Base-by-base conservation (phyloP, 192 early-diverging fungal genomes). In the Gamsiella multidivaricata region DNA sequence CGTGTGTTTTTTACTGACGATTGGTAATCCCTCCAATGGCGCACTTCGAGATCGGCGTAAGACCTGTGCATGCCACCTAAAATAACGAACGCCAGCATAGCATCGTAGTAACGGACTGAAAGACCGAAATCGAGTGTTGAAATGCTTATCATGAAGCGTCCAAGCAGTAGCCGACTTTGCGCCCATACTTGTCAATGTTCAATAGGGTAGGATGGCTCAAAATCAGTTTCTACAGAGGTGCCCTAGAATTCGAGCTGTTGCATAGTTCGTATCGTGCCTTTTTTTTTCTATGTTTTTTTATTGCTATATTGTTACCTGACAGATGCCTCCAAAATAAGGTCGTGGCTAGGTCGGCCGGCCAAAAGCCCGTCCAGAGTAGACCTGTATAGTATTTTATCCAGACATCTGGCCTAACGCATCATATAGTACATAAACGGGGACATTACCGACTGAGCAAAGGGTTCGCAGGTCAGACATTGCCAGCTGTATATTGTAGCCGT, bases 381-480 rank as follows among this genome's bases (percentile, higher is more conserved):
- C 71, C 71, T 5, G 71, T 51, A 49, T 75, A 66, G 32, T 75
- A 75, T 6, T 63, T 57, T 18, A 75, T 75, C 71, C 63, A 75
- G 37, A 55, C 66, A 23, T 75, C 71, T 5, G 56, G 2, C 15
- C 63, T 57, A 17, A 75, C 63, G 71, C 2, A 75, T 63, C 71
- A 75, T 60, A 50, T 61, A 61, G 39, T 66, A 75, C 23, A 75
- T 12, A 25, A 75, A 66, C 2, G 63, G 71, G n/a, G 49, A 60
- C 22, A 75, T 54, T 26, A 66, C 50, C 22, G 71, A 65, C 18
- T 75, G 71, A 22, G 61, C 50, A 31, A 66, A 65, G 2, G 71
- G 34, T 17, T 75, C 63, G 18, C 57, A 49, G 11, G 57, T 75
- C 34, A 75, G 31, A 39, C 71, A 65, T 64, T 3, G 62, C 71